Evolutionary conservation across 306 rosid genomes (phyloP).

Genomic region (Ammopiptanthus mongolicus): DNA sequence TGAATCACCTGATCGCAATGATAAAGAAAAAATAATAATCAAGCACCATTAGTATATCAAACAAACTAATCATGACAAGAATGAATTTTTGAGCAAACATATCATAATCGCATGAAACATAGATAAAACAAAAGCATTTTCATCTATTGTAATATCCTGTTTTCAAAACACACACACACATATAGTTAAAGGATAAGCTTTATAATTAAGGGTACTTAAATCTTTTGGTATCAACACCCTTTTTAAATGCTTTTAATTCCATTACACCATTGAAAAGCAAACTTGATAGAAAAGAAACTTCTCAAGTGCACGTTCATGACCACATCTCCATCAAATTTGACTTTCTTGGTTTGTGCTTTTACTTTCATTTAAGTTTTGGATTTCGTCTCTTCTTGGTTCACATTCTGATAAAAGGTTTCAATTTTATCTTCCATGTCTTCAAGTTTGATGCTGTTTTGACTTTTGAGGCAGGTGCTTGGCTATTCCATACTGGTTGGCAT

Average conservation of each 20-base stretch:
- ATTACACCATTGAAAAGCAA: no score
- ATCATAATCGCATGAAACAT: neutral
- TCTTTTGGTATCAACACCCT: neutral
- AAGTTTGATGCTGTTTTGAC: neutral
- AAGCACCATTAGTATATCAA: neutral
- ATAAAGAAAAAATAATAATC: neutral
- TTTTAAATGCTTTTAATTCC: no score
- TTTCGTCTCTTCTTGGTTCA: neutral
- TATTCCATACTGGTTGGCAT: no score
- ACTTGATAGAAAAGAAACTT: no score
- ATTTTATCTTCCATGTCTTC: neutral
- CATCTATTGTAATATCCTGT: neutral
- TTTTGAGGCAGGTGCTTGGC: neutral
- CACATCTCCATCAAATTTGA: neutral
- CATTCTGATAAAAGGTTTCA: neutral
- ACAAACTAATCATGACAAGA: constrained; percentile 16
- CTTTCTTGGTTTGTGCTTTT: neutral
- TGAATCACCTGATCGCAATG: neutral
- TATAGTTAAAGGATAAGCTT: neutral
- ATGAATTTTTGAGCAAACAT: neutral
- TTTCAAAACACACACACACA: neutral
- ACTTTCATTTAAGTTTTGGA: neutral
- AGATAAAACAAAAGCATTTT: neutral
- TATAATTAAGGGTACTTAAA: neutral
- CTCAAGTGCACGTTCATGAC: neutral